Conservation (phyloP, 2,329 filamentous ascomycete genomes). For the Neophaeococcomyces mojaviensis region DNA sequence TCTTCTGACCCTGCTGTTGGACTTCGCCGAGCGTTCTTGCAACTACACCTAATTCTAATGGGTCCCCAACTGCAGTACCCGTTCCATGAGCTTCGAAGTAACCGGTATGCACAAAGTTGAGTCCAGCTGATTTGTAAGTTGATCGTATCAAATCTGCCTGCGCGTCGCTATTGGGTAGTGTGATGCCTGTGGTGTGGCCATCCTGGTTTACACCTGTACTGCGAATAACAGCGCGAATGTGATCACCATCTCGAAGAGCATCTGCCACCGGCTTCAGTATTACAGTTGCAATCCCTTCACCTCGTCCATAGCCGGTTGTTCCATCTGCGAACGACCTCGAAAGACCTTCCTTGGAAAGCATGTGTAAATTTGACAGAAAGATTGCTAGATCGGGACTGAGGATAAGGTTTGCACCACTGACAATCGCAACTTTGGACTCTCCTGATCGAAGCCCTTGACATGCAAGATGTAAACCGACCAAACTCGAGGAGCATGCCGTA, state of each 20-base stretch:
- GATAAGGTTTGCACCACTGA: constrained; percentile 23
- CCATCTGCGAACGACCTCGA: constrained; percentile 32
- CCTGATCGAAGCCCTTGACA: constrained; percentile 19
- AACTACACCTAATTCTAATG: constrained; percentile 24
- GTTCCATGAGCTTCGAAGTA: constrained; percentile 31
- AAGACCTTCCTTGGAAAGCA: not conserved
- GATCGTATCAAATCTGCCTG: constrained; percentile 30
- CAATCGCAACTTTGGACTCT: constrained; percentile 14
- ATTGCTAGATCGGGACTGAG: constrained; percentile 12
- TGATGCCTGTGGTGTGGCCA: constrained; percentile 40
- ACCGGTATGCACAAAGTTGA: constrained; percentile 11
- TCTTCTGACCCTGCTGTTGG: constrained; percentile 9
- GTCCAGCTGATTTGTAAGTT: constrained; percentile 27
- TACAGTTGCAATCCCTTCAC: constrained; percentile 38
- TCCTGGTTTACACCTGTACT: constrained; percentile 38
- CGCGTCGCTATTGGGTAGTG: constrained; percentile 32
- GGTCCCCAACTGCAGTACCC: constrained; percentile 30
- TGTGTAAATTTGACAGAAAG: not conserved
- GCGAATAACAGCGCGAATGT: constrained; percentile 38
- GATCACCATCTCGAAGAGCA: constrained; percentile 36
- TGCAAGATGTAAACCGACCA: constrained; percentile 27
- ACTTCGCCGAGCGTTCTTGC: constrained; percentile 20
- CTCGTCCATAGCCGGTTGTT: constrained; percentile 41
- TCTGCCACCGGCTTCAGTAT: constrained; percentile 36
- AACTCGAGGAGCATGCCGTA: constrained; percentile 24